Base-by-base conservation (phyloP, 2,329 filamentous ascomycete genomes). In the Phyllachora maydis region DNA sequence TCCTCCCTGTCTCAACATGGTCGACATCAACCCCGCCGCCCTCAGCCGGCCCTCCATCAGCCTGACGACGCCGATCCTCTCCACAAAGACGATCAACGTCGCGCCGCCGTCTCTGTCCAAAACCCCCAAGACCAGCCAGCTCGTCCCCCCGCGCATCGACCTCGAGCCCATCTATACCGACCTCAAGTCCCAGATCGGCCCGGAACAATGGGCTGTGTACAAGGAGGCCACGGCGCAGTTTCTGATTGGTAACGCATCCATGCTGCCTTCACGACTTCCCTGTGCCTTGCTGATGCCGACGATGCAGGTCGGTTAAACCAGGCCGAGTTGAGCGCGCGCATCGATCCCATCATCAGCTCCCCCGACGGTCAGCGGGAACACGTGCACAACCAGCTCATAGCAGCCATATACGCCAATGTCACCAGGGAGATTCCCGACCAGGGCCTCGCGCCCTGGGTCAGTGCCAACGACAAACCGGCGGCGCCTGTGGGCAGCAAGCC, bases 1-100 rank as follows among this genome's bases (percentile, higher is more conserved):
- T n/a, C n/a, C n/a, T n/a, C n/a, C n/a, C n/a, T n/a, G n/a, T n/a
- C n/a, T n/a, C n/a, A 41, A 32, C 34, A 73, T 73, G 67, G 66
- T 67, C 38, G 68, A 73, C 50, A 73, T 74, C 50, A 68, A 73
- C 53, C 68, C 68, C 39, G 65, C 68, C 52, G 66, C 68, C 33
- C 47, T 74, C 38, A 71, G 65, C 54, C 64, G 66, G 39, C 61
- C 65, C 30, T 49, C 64, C 22, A 44, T 59, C 42, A 58, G 49
- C 43, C 53, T 68, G 26, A 54, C 63, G 21, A 70, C 66, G 4
- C 65, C 68, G 29, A 52, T 65, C 19, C 45, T 72, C 28, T 47
- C 61, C 28, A 54, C 50, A 21, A 71, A 71, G 40, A 52, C 62
- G 23, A 56, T 71, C 34, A 56, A 56, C 21, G 52, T 63, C 26